Evolutionary conservation across 192 early-diverging fungal genomes (phyloP).

Genomic region (Obelidium mucronatum): DNA sequence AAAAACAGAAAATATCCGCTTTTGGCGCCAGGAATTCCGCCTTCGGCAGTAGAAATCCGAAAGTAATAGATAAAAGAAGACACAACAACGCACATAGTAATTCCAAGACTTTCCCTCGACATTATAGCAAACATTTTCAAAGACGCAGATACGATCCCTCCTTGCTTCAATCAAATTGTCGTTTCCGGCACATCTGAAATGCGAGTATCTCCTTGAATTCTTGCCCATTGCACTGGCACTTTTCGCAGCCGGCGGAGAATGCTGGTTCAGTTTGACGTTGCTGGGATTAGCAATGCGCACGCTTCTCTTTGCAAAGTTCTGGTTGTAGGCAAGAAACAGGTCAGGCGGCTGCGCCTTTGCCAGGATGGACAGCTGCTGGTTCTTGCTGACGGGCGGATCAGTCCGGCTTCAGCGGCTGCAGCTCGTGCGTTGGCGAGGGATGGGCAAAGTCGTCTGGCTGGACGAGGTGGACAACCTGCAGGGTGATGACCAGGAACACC

Average conservation of each 20-base stretch:
- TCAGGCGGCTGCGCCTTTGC: neutral
- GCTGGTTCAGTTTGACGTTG: too few species aligned
- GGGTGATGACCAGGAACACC: neutral
- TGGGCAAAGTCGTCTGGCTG: neutral
- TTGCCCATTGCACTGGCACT: neutral
- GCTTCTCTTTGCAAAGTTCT: slow-evolving; percentile 8
- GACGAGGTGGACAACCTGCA: neutral
- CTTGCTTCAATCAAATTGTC: slow-evolving; percentile 23
- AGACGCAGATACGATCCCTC: slow-evolving; percentile 31
- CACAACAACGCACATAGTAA: slow-evolving; percentile 26
- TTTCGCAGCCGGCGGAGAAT: neutral
- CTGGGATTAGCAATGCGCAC: slow-evolving; percentile 11
- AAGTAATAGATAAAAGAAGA: too few species aligned
- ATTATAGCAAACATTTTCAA: slow-evolving; percentile 48
- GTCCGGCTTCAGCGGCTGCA: neutral
- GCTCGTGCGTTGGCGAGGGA: neutral
- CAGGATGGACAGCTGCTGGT: too few species aligned
- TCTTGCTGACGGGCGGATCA: too few species aligned
- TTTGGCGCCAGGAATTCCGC: too few species aligned
- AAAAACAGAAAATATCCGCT: too few species aligned
- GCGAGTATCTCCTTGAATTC: slow-evolving; percentile 29
- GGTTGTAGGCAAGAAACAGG: slow-evolving; percentile 19
- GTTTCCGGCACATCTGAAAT: slow-evolving; percentile 33
- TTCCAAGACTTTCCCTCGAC: neutral
- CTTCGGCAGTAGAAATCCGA: too few species aligned